Evolutionary conservation across 2,329 filamentous ascomycete species (phyloP).

Genomic region (Penicillium decumbens): DNA sequence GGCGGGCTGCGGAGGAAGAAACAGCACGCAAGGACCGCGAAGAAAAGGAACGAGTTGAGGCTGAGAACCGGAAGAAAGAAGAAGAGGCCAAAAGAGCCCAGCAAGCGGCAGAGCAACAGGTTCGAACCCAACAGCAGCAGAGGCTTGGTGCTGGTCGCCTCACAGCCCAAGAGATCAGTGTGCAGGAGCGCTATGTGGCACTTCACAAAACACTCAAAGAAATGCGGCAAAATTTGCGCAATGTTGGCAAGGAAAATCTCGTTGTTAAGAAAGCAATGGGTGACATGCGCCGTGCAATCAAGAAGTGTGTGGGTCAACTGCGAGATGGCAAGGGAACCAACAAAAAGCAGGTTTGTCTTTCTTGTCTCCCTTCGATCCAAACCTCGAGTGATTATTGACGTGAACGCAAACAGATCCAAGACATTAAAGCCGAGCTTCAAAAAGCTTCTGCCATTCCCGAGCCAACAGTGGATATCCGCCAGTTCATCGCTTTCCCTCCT

Average conservation of each 20-base stretch:
- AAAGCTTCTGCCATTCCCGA: conserved; percentile 52
- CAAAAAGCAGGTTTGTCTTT: conserved; percentile 46
- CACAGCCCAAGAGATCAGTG: conserved; percentile 37
- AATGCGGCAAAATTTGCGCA: conserved; percentile 51
- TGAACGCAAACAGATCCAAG: conserved; percentile 25
- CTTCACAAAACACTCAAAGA: conserved; percentile 66
- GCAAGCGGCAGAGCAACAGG: conserved; percentile 27
- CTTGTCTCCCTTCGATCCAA: neutral
- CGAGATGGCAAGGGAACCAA: conserved; percentile 63
- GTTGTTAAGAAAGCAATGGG: conserved; percentile 63
- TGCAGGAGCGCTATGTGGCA: conserved; percentile 48
- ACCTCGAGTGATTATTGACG: conserved; percentile 7
- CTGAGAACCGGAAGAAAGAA: conserved; percentile 32
- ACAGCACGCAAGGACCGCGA: conserved; percentile 33
- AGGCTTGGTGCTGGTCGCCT: conserved; percentile 28
- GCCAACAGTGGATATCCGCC: conserved; percentile 54
- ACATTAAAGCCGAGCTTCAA: conserved; percentile 52
- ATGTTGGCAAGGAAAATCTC: conserved; percentile 54
- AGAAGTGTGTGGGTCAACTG: conserved; percentile 65
- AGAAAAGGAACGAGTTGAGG: conserved; percentile 31
- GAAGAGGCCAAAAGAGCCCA: conserved; percentile 25
- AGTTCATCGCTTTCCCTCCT: conserved; percentile 49
- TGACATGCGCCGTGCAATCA: conserved; percentile 66
- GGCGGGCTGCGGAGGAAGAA: conserved; percentile 38
- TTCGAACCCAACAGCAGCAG: conserved; percentile 27